These are phyloP conservation scores for Dispira simplex DNA, from an alignment of 192 early-diverging fungal genomes.

Conservation along the genomic window DNA sequence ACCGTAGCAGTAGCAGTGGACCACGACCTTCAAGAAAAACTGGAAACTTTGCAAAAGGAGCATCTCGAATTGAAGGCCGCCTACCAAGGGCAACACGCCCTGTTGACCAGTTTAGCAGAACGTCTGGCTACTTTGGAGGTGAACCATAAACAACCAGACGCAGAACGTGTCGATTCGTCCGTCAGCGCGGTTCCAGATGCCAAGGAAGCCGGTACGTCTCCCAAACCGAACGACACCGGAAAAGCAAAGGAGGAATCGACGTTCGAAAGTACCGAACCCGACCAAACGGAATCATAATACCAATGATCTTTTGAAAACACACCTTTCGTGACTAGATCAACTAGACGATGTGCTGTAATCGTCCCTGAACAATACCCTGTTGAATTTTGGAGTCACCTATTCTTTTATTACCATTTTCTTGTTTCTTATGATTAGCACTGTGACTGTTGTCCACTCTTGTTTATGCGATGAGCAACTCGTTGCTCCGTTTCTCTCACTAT, in stretches of 20 bases:
- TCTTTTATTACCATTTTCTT: no score
- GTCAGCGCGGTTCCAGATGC: not conserved
- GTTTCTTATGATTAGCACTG: no score
- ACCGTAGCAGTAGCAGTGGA: not conserved
- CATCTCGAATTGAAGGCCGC: constrained; percentile 3
- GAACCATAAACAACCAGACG: not conserved
- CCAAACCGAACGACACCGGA: not conserved
- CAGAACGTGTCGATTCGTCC: not conserved
- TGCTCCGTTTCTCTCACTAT: no score
- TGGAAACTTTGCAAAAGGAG: not conserved
- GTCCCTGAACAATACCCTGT: no score
- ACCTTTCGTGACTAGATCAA: no score
- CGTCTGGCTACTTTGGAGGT: constrained; percentile 7
- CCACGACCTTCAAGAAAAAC: not conserved
- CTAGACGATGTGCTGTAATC: no score
- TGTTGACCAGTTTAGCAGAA: not conserved
- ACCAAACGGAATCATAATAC: no score
- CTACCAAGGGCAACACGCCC: not conserved
- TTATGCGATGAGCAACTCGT: no score
- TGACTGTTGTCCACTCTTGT: no score
- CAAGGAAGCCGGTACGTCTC: not conserved
- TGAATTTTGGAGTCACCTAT: no score
- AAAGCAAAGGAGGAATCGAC: not conserved
- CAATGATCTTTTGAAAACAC: no score
- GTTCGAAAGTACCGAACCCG: not conserved